Evolutionary conservation across 805 yeast species (phyloP).

Genomic region (Candida odintsovae): DNA sequence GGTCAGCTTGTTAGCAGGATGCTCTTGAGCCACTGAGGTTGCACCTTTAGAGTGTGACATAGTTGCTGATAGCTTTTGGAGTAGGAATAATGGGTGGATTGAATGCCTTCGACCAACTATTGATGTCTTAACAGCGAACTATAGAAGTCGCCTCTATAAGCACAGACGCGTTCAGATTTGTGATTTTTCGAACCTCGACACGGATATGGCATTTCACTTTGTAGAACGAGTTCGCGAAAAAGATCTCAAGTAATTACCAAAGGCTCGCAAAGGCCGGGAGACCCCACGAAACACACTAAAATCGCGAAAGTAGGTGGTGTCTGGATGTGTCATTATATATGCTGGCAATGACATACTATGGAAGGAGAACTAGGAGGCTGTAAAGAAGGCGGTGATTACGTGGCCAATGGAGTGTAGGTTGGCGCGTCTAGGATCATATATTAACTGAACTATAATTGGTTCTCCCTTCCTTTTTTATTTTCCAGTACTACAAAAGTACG

Average conservation of each 20-base stretch:
- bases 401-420: not conserved
- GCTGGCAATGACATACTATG: not conserved
- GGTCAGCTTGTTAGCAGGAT: constrained; percentile 23
- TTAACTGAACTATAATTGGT: too few relatives aligned
- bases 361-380: too few relatives aligned
- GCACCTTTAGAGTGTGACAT: constrained; percentile 19
- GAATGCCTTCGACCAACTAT: too few relatives aligned
- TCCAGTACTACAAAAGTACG: not conserved
- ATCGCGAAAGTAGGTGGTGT: not conserved
- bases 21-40: constrained; percentile 16
- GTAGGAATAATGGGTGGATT: too few relatives aligned
- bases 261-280: not conserved
- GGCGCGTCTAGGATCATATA: too few relatives aligned
- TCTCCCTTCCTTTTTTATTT: too few relatives aligned
- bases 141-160: too few relatives aligned
- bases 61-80: not conserved
- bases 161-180: not conserved
- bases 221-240: not conserved
- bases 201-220: not conserved
- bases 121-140: too few relatives aligned
- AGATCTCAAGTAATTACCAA: too few relatives aligned
- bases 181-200: not conserved
- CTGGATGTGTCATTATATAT: not conserved
- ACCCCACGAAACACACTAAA: not conserved
- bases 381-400: not conserved